Percentiles rank a stretch among this genome's conserved stretches.
Conservation (phyloP, 208 protist species). For the Trypanosoma cruzi region DNA sequence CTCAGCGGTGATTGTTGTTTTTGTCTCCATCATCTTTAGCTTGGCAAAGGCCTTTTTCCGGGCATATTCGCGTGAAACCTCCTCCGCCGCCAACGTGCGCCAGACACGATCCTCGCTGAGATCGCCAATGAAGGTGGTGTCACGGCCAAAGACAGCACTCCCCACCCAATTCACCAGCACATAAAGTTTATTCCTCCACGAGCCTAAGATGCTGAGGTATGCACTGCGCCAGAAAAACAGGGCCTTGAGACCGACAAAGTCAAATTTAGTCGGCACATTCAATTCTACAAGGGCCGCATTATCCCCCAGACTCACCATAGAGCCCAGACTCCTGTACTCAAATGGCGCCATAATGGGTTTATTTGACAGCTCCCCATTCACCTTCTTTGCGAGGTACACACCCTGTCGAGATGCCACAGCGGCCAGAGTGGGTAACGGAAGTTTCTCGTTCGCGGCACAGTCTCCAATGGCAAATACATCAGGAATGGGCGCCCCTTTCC, state of each 20-base stretch:
- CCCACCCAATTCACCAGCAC: conserved; percentile 85
- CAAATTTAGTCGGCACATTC: conserved; percentile 29
- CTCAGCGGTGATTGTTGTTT: conserved; percentile 45
- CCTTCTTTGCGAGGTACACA: conserved; percentile 66
- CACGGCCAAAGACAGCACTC: conserved; percentile 79
- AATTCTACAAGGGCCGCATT: conserved; percentile 46
- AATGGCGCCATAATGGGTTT: conserved; percentile 42
- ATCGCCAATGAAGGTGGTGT: conserved; percentile 87
- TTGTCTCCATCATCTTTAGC: conserved; percentile 38
- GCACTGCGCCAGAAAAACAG: conserved; percentile 87
- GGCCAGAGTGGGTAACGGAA: conserved; percentile 73
- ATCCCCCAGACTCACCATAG: conserved; percentile 81
- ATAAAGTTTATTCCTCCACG: conserved; percentile 81
- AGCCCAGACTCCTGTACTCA: conserved; percentile 78
- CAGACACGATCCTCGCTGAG: conserved; percentile 78
- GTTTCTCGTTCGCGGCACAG: conserved; percentile 61
- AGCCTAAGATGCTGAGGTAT: conserved; percentile 86
- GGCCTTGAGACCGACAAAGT: conserved; percentile 77
- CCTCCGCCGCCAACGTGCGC: conserved; percentile 52
- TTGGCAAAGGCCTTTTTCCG: conserved; percentile 47
- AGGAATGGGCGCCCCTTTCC: conserved; percentile 60
- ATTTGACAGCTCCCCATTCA: conserved; percentile 53
- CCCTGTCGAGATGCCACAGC: conserved; percentile 87
- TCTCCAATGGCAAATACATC: conserved; percentile 90
- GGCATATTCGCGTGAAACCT: conserved; percentile 60